These are phyloP conservation scores for Hamamelis virginiana DNA, from an alignment of 164 flowering plant species.

Conservation along the genomic window DNA sequence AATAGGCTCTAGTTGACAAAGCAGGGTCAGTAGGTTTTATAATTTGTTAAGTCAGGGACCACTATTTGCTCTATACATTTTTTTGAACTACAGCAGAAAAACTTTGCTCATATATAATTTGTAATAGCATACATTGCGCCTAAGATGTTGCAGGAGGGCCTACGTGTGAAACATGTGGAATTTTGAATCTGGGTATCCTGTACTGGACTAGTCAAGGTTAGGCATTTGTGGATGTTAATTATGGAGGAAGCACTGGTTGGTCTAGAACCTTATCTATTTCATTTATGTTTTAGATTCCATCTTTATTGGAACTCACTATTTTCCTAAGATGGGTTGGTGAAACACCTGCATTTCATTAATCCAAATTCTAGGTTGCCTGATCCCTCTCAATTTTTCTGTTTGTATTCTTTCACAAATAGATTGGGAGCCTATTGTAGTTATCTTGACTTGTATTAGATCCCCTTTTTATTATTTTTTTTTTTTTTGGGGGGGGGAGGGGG, in stretches of 20 bases:
- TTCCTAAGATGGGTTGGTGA: no score
- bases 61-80: neutral
- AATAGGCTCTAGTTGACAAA: no score
- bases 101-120: neutral
- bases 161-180: slow-evolving; percentile 79
- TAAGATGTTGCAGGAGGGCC: slow-evolving; percentile 77
- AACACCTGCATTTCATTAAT: neutral
- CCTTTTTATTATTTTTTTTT: no score
- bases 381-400: neutral
- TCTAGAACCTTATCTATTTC: slow-evolving; percentile 9
- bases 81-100: neutral
- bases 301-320: neutral
- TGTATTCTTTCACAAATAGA: neutral
- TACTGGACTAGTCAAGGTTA: slow-evolving; percentile 99
- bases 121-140: neutral
- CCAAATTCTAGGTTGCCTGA: neutral
- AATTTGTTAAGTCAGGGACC: neutral
- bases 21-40: no score
- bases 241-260: slow-evolving; percentile 98
- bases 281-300: neutral
- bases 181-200: slow-evolving; percentile 72
- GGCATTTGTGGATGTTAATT: slow-evolving; percentile 97
- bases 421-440: neutral
- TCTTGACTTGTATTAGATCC: no score
- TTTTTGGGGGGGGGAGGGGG: no score